Conservation (phyloP, 768 basidiomycete genomes). For the Stropharia rugosoannulata region DNA sequence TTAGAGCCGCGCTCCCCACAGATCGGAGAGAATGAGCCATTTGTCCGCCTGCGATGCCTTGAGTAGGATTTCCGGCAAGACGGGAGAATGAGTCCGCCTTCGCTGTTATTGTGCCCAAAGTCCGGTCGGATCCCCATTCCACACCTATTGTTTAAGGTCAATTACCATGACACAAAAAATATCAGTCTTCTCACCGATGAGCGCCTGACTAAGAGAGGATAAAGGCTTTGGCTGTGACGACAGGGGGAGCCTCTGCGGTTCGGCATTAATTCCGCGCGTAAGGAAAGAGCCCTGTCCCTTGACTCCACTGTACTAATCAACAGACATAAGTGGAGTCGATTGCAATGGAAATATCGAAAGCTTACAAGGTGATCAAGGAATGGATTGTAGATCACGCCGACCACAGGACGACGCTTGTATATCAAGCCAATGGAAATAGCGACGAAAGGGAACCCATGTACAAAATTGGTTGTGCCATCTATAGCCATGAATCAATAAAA, state of each 20-base stretch:
- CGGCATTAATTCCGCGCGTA: slow-evolving; percentile 40
- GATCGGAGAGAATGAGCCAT: slow-evolving; percentile 88
- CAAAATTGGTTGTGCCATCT: slow-evolving; percentile 91
- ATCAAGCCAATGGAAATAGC: slow-evolving; percentile 93
- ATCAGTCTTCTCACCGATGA: slow-evolving; percentile 50
- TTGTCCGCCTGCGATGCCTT: slow-evolving; percentile 64
- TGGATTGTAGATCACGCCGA: slow-evolving; percentile 94
- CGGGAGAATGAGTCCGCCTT: slow-evolving; percentile 71
- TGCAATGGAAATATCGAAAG: neutral
- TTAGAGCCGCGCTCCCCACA: slow-evolving; percentile 81
- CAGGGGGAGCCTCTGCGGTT: slow-evolving; percentile 65
- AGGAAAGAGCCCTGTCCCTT: slow-evolving; percentile 81
- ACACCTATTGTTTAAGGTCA: slow-evolving; percentile 43
- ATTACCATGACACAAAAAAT: neutral
- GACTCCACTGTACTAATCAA: slow-evolving; percentile 67
- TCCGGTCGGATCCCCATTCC: slow-evolving; percentile 89
- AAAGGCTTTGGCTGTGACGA: slow-evolving; percentile 56
- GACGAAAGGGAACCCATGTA: slow-evolving; percentile 83
- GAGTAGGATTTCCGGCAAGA: slow-evolving; percentile 69
- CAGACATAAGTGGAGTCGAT: neutral
- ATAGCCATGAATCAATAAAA: neutral
- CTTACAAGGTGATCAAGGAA: slow-evolving; percentile 81
- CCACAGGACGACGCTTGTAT: slow-evolving; percentile 74
- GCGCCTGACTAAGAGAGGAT: slow-evolving; percentile 65
- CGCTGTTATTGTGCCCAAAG: slow-evolving; percentile 44